Evolutionary conservation across 306 rosid species (phyloP).

Genomic region (Alnus glutinosa): DNA sequence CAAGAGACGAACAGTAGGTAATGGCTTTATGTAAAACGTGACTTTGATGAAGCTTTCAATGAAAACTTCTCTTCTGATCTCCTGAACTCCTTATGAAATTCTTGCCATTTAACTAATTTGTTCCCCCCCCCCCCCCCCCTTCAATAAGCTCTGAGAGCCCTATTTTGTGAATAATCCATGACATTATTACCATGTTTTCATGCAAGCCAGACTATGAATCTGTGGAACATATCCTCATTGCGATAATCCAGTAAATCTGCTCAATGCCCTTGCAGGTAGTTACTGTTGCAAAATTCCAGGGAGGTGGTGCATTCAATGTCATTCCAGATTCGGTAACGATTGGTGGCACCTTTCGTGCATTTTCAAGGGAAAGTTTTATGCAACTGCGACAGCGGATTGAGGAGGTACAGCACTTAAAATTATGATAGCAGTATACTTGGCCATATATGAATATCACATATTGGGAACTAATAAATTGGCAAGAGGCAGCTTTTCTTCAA

Average conservation of each 20-base stretch:
- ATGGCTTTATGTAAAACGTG: background rate
- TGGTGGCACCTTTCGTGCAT: slow-evolving; percentile 87
- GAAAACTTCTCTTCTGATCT: background rate
- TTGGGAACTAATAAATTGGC: background rate
- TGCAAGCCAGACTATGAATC: background rate
- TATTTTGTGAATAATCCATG: background rate
- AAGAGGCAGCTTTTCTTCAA: background rate
- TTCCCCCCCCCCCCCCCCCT: background rate
- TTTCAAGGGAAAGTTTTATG: slow-evolving; percentile 49
- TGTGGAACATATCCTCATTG: slow-evolving; percentile 16
- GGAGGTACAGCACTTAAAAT: slow-evolving; percentile 47
- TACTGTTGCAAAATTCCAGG: slow-evolving; percentile 70
- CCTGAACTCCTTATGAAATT: background rate
- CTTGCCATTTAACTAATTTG: background rate
- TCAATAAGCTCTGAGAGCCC: background rate
- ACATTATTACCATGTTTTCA: background rate
- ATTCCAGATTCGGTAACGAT: slow-evolving; percentile 87
- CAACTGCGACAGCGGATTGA: slow-evolving; percentile 59
- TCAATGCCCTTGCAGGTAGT: slow-evolving; percentile 58
- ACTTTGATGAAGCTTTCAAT: background rate
- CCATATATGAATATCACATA: background rate
- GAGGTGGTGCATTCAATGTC: slow-evolving; percentile 89
- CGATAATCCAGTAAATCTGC: slow-evolving; percentile 25
- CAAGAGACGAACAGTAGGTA: background rate
- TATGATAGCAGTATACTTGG: background rate